These are phyloP conservation scores for Arthrobotrys pseudoclavata DNA, from an alignment of 2,329 filamentous ascomycete genomes.

Conservation along the genomic window DNA sequence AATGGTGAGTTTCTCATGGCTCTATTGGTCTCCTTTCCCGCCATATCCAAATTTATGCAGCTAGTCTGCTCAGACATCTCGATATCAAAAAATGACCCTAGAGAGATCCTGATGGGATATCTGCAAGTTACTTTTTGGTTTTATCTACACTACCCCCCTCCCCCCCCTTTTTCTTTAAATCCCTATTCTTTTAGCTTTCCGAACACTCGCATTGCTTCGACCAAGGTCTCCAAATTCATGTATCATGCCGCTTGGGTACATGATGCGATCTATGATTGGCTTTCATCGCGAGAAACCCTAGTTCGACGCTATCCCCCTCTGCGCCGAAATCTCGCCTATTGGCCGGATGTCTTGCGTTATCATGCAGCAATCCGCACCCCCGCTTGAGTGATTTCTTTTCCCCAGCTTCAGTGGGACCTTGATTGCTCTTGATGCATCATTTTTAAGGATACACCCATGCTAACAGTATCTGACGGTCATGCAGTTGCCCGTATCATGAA, in stretches of 20 bases:
- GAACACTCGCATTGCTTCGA: slow-evolving; percentile 52
- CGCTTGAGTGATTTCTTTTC: slow-evolving; percentile 59
- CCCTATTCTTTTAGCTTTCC: slow-evolving; percentile 34
- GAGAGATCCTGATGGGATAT: slow-evolving; percentile 27
- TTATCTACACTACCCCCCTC: slow-evolving; percentile 37
- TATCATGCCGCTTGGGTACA: slow-evolving; percentile 57
- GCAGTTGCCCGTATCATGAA: slow-evolving; percentile 99
- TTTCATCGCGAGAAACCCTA: slow-evolving; percentile 57
- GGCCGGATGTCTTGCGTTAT: slow-evolving; percentile 53
- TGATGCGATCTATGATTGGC: slow-evolving; percentile 60
- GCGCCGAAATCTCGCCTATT: slow-evolving; percentile 59
- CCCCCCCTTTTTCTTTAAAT: slow-evolving; percentile 15
- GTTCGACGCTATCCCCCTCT: slow-evolving; percentile 59
- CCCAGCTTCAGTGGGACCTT: slow-evolving; percentile 14
- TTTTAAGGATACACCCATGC: slow-evolving; percentile 61
- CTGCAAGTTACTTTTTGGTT: slow-evolving; percentile 33
- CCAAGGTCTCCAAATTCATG: slow-evolving; percentile 31
- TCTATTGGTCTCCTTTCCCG: slow-evolving; percentile 64
- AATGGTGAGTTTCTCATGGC: slow-evolving; percentile 83
- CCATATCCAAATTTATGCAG: slow-evolving; percentile 28
- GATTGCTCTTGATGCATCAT: slow-evolving; percentile 54
- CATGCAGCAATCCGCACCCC: slow-evolving; percentile 60
- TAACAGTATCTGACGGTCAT: slow-evolving; percentile 64
- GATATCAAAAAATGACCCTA: slow-evolving; percentile 43
- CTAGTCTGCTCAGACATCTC: slow-evolving; percentile 63